A percentile compares a stretch with the other conserved stretches of the same genome.
These are phyloP conservation scores for Thermomyces lanuginosus DNA, from an alignment of 2,329 filamentous ascomycete species.

Conservation along the genomic window DNA sequence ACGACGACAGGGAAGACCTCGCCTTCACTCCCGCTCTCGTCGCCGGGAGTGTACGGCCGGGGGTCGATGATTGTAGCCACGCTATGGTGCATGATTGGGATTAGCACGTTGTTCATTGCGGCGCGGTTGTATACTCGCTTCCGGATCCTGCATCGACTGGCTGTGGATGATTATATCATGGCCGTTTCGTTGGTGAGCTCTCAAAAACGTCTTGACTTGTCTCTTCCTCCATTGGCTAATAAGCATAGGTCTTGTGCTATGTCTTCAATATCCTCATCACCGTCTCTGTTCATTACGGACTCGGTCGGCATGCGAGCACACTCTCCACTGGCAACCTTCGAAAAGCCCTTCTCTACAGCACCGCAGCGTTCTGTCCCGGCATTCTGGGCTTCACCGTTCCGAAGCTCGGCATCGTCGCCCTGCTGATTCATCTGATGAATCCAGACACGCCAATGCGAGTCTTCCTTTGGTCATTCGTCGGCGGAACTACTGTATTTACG, in stretches of 20 bases:
- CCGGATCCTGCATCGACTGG: constrained; percentile 4
- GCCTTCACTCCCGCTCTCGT: too few relatives aligned
- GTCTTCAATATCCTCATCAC: constrained; percentile 5
- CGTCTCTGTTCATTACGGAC: constrained; percentile 4
- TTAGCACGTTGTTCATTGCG: constrained; percentile 4
- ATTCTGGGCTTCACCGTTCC: constrained; percentile 16
- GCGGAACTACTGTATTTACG: constrained; percentile 16
- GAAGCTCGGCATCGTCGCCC: constrained; percentile 14
- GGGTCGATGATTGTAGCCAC: too few relatives aligned
- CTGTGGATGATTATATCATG: constrained; percentile 7
- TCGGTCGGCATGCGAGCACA: constrained; percentile 1
- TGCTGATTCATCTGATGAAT: constrained; percentile 15
- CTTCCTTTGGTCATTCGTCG: constrained; percentile 15
- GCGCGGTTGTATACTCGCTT: constrained; percentile 6
- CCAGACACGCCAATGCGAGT: constrained; percentile 9
- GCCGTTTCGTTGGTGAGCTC: constrained; percentile 4
- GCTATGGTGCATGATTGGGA: constrained; percentile 5
- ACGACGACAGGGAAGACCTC: too few relatives aligned
- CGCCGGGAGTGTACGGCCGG: too few relatives aligned
- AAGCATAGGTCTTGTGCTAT: constrained; percentile 4
- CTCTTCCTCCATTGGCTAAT: background rate
- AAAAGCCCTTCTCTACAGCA: constrained; percentile 12
- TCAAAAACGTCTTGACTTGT: background rate
- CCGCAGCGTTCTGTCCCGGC: constrained; percentile 14
- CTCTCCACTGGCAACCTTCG: constrained; percentile 10